Evolutionary conservation across 192 early-diverging fungal genomes (phyloP).

Genomic region (Coemansia reversa): DNA sequence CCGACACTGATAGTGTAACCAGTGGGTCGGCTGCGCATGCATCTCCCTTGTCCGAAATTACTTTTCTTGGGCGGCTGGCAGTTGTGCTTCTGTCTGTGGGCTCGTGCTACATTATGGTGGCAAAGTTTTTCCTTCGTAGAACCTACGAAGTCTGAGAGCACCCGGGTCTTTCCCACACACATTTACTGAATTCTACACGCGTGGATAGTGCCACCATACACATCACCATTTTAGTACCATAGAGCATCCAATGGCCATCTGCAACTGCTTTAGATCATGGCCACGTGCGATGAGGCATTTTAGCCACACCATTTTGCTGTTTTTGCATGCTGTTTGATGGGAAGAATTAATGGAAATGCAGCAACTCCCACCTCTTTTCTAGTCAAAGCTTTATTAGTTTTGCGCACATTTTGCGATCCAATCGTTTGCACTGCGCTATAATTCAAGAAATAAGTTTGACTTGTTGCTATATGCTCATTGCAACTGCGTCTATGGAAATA

Average conservation of each 20-base stretch:
- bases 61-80: constrained; percentile 17
- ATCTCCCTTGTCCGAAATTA: constrained; percentile 36
- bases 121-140: background rate
- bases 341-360: background rate
- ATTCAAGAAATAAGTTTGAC: background rate
- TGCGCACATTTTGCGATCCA: background rate
- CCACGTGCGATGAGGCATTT: background rate
- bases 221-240: background rate
- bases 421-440: background rate
- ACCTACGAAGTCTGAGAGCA: background rate
- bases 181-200: background rate
- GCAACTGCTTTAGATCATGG: background rate
- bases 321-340: background rate
- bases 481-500: background rate
- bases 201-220: background rate
- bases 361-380: background rate
- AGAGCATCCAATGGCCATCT: background rate
- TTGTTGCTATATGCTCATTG: background rate
- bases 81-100: constrained; percentile 8
- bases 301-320: background rate
- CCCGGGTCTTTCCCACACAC: background rate
- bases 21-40: background rate
- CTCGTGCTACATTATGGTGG: background rate
- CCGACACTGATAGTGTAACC: constrained; percentile 1
- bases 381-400: background rate